Conservation (phyloP, 805 yeast genomes). For the Yarrowia sp. region DNA sequence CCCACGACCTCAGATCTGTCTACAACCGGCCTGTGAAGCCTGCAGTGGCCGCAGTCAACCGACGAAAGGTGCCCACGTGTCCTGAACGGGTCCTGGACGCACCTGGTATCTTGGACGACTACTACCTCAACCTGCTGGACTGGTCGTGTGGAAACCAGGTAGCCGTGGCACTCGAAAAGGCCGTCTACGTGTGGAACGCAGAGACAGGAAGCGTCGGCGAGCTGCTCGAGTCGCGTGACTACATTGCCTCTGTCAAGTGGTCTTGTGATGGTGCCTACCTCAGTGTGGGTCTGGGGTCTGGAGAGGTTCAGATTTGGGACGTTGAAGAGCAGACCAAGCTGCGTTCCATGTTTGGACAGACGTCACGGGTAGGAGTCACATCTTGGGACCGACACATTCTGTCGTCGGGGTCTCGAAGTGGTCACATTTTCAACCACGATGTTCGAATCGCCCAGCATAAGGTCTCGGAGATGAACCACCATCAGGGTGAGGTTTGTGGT, state of each 20-base stretch:
- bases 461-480: slow-evolving; percentile 57
- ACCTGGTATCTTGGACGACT: slow-evolving; percentile 91
- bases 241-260: slow-evolving; percentile 78
- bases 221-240: slow-evolving; percentile 48
- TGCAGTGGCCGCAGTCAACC: slow-evolving; percentile 36
- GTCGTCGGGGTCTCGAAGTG: slow-evolving; percentile 84
- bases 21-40: slow-evolving; percentile 39
- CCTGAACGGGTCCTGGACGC: slow-evolving; percentile 96
- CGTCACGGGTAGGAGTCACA: slow-evolving; percentile 76
- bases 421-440: slow-evolving; percentile 82
- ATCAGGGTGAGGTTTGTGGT: slow-evolving; percentile 90
- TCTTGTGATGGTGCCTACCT: slow-evolving; percentile 85
- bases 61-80: slow-evolving; percentile 69
- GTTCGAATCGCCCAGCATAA: slow-evolving; percentile 81
- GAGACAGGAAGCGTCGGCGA: slow-evolving; percentile 70
- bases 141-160: slow-evolving; percentile 83
- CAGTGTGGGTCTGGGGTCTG: slow-evolving; percentile 79
- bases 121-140: slow-evolving; percentile 76
- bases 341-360: slow-evolving; percentile 72
- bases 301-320: slow-evolving; percentile 90
- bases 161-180: slow-evolving; percentile 82
- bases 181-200: slow-evolving; percentile 92
- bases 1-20: slow-evolving; percentile 39
- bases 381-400: slow-evolving; percentile 80
- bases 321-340: slow-evolving; percentile 68